Conservation (phyloP, 2,329 filamentous ascomycete species). For the Aspergillus spinulosporus region DNA sequence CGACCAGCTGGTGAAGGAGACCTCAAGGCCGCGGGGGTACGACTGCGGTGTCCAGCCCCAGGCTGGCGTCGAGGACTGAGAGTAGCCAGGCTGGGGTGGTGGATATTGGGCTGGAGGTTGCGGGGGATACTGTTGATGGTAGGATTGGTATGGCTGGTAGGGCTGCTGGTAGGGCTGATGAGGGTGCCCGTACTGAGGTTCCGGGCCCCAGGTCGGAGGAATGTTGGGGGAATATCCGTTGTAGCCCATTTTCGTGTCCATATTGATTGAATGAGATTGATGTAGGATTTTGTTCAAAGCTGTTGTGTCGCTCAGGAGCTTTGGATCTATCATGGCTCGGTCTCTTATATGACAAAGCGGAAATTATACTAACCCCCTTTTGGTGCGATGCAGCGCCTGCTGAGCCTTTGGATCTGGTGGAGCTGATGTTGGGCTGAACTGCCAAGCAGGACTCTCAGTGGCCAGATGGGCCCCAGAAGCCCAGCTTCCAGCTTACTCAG, state of each 20-base stretch:
- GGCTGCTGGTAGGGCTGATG: background rate
- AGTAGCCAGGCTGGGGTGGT: background rate
- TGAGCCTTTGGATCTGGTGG: too few species aligned
- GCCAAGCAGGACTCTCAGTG: too few species aligned
- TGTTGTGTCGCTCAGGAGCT: too few species aligned
- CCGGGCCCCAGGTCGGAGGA: background rate
- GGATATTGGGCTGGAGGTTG: background rate
- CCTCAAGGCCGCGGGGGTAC: constrained; percentile 5
- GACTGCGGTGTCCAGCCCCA: background rate
- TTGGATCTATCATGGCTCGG: too few species aligned
- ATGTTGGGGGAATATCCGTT: background rate
- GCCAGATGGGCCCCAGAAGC: too few species aligned
- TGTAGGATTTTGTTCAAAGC: background rate
- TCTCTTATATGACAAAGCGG: too few species aligned
- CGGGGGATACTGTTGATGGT: background rate
- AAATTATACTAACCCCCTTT: too few species aligned
- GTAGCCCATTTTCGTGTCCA: background rate
- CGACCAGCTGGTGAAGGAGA: constrained; percentile 16
- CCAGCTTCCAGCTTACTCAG: too few species aligned
- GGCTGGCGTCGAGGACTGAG: background rate
- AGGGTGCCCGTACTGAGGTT: background rate
- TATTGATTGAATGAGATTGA: background rate
- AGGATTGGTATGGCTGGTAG: background rate
- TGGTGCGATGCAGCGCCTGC: background rate
- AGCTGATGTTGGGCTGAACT: too few species aligned